These are phyloP conservation scores for Calamus simplicifolius DNA, from an alignment of 176 grass and related monocot species.

Conservation along the genomic window DNA sequence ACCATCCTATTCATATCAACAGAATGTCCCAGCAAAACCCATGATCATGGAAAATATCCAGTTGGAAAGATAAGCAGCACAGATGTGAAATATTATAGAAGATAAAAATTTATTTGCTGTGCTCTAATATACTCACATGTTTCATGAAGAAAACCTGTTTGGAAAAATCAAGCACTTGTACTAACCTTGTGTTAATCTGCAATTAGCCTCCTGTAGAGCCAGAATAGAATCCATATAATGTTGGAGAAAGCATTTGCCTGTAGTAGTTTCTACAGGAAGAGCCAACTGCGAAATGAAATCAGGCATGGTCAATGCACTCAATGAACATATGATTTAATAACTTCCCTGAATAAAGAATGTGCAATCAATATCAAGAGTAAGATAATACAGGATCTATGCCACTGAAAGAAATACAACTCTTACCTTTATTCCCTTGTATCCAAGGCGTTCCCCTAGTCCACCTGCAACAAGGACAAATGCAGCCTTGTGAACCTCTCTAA, in stretches of 20 bases:
- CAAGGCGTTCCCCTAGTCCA: conserved; percentile 90
- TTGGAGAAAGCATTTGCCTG: conserved; percentile 82
- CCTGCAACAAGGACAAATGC: conserved; percentile 99
- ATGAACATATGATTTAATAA: too few species aligned
- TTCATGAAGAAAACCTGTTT: too few species aligned
- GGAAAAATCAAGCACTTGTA: conserved; percentile 5
- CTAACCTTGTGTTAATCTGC: conserved; percentile 55
- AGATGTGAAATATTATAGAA: too few species aligned
- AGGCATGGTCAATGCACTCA: conserved; percentile 4
- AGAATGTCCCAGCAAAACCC: too few species aligned
- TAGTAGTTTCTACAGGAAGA: conserved; percentile 75
- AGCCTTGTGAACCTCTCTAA: conserved; percentile 67
- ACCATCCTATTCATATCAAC: too few species aligned
- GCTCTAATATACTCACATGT: too few species aligned
- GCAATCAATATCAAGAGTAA: too few species aligned
- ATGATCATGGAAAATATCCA: too few species aligned
- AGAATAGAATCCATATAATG: conserved; percentile 94
- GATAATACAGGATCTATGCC: too few species aligned
- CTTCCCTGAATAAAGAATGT: too few species aligned
- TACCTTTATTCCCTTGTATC: conserved; percentile 99
- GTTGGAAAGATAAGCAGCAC: too few species aligned
- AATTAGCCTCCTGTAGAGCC: conserved; percentile 71
- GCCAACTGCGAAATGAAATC: conserved; percentile 56
- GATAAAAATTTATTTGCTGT: too few species aligned
- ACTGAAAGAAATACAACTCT: neutral